Base-by-base conservation (phyloP, 140 eudicot species). In the Ambrosia hybrid region DNA sequence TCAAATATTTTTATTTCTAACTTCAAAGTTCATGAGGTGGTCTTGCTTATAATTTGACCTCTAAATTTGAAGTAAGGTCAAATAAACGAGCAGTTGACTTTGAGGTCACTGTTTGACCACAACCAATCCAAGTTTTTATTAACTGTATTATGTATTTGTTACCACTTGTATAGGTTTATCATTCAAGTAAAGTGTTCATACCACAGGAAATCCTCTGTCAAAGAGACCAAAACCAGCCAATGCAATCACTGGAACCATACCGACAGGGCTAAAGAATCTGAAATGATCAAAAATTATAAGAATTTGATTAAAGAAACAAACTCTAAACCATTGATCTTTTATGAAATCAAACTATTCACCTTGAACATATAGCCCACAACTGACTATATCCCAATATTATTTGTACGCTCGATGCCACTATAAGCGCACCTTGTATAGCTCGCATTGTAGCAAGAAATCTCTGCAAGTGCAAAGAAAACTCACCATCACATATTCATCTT, bases 301-400 rank as follows among this genome's bases (percentile, higher is more conserved):
- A 43, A 51, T 6, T 67, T 51, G 53, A 60, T 34, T 12, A 73
- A 37, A 49, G 13, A 57, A 45, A 21, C 12, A 43, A 5, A 73
- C 12, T 1, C 5, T 26, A 46, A 41, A 38, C 41, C 43, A 57
- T 59, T 39, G 30, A 37, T 66, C 17, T 5, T 72, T 59, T 36
- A 67, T 67, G 46, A 52, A 66, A 58, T 13, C 49, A 34, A 21
- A 68, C 56, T 52, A 67, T 77, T 45, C 56, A 95, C 99, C 99
- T 95, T 83, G 99, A 95, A 77, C 91, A 95, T 21, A 95, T 95
- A 68, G 95, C 99, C 99, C 99, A 95, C 36, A 95, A 75, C 76
- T 91, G 97, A 89, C 99, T 91, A 41, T 84, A 95, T 36, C 99
- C 99, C 87, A 95, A 84, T 38, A 95, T 95, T 60, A 95, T 91